phyloP scores from a whole-genome alignment of 148 eudicot genomes.

The Rhododendron henanense region DNA sequence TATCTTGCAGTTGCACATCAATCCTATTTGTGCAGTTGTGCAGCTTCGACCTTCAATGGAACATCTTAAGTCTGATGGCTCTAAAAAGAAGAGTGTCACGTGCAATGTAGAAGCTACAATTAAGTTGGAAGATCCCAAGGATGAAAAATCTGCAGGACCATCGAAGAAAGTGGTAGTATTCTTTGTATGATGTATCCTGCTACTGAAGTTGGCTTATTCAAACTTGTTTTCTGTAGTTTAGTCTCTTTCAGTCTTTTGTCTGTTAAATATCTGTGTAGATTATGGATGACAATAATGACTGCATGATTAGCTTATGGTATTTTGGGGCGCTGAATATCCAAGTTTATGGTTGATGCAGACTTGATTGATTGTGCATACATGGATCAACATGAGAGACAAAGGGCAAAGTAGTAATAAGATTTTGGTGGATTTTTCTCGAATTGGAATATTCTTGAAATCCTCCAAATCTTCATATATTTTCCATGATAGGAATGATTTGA shows the following conservation, averaged over 20 bases:
- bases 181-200: constrained; percentile 1
- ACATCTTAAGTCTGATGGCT: constrained; percentile 35
- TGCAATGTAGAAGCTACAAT: constrained; percentile 20
- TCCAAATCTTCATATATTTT: no score
- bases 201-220: background rate
- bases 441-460: no score
- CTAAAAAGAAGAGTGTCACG: constrained; percentile 28
- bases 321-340: background rate
- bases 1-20: constrained; percentile 78
- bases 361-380: no score
- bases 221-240: background rate
- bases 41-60: constrained; percentile 87
- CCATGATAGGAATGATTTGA: no score
- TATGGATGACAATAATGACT: background rate
- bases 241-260: background rate
- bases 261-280: background rate
- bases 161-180: constrained; percentile 50
- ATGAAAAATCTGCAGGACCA: constrained; percentile 35
- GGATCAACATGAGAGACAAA: no score
- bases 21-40: constrained; percentile 73
- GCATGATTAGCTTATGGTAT: background rate
- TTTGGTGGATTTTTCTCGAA: no score
- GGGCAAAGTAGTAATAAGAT: no score
- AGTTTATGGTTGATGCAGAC: background rate
- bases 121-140: constrained; percentile 39